phyloP scores from a whole-genome alignment of 2,329 filamentous ascomycete species.

The Colletotrichum navitas region DNA sequence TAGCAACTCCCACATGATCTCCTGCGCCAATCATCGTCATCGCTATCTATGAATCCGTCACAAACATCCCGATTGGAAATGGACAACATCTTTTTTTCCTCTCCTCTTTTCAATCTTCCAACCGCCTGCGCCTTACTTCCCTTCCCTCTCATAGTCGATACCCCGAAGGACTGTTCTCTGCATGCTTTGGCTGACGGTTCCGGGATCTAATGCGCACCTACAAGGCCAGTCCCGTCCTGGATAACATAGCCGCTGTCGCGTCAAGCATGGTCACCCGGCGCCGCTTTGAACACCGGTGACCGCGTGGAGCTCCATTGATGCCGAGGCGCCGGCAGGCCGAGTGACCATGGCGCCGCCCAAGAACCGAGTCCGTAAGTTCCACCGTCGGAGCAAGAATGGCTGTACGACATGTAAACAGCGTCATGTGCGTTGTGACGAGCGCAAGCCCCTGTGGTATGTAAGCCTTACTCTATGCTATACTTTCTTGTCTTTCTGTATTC shows the following conservation, averaged over 20 bases:
- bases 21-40: conserved; percentile 34
- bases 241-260: conserved; percentile 23
- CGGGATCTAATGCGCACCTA: conserved; percentile 25
- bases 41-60: conserved; percentile 15
- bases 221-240: conserved; percentile 23
- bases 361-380: conserved; percentile 54
- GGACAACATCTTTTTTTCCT: not conserved
- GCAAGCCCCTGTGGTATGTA: conserved; percentile 61
- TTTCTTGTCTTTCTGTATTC: not conserved
- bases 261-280: conserved; percentile 39
- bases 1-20: conserved; percentile 35
- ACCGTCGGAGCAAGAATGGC: conserved; percentile 54
- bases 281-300: conserved; percentile 31
- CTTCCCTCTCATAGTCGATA: not conserved
- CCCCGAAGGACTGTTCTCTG: not conserved
- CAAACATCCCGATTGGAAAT: conserved; percentile 14
- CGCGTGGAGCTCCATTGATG: conserved; percentile 38
- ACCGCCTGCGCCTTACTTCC: not conserved
- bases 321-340: not conserved
- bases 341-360: conserved; percentile 51
- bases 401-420: conserved; percentile 55
- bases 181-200: conserved; percentile 2
- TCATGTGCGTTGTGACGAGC: conserved; percentile 61
- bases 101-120: not conserved
- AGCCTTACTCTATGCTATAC: conserved; percentile 35